Evolutionary conservation across 2,329 filamentous ascomycete species (phyloP), one percentile per base, ranked within the genome.

Genomic region (Colletotrichum ledebouriae): DNA sequence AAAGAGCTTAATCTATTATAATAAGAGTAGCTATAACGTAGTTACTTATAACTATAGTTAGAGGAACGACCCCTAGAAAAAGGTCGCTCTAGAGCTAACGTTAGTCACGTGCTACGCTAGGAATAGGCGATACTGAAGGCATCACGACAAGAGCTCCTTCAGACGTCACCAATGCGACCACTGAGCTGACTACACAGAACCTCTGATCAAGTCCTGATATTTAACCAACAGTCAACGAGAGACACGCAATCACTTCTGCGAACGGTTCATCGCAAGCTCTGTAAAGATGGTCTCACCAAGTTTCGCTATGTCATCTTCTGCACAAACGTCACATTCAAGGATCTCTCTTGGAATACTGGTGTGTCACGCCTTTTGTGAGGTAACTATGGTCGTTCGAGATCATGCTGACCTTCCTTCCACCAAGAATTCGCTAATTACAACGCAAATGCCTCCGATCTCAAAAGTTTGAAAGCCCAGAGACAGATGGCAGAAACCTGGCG

Each of bases 141-240:
- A n/a, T n/a, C n/a, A n/a, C n/a, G n/a, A n/a, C n/a, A 0, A 25
- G n/a, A 3, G 11, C 22, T 9, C 49, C 6, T 4, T 34, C 10
- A 29, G 17, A 25, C 25, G 6, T 1, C n/a, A 12, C 4, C 1
- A 12, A 4, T 2, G 12, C 25, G n/a, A 20, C 42, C 3, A 6
- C 17, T 46, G n/a, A 22, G 4, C 9, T 33, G 1, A 33, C 6
- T 4, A 15, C 17, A 9, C 9, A 52, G 49, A n/a, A 6, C 1
- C 2, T 29, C 33, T 34, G 22, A n/a, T 3, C 6, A 29, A 3
- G 22, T 29, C 6, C 9, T 52, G 1, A 4, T 52, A 2, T 52
- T 52, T 15, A 52, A 52, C 9, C 49, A 52, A 2, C 49, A 52
- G 7, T 34, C 49, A 15, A 52, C 49, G 9, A 52, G 49, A 52